phyloP scores from a whole-genome alignment of 1,284 basidiomycete genomes.

The Rhodotorula sp. region DNA sequence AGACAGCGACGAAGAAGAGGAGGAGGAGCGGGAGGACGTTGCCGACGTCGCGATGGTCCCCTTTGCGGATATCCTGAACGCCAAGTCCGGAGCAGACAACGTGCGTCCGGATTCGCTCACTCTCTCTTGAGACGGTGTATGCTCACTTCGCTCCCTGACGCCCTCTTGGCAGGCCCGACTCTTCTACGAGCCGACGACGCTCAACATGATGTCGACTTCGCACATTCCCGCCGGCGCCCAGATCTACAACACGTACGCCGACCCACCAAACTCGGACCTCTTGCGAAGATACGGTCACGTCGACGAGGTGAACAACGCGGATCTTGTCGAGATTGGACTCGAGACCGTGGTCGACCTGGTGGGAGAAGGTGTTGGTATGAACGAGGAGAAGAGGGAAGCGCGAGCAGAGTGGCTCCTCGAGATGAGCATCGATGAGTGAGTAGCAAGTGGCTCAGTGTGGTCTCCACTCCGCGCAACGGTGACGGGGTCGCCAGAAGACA shows the following conservation, averaged over 20 bases:
- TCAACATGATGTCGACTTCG: slow-evolving; percentile 80
- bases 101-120: slow-evolving; percentile 54
- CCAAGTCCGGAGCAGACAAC: slow-evolving; percentile 79
- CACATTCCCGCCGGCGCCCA: slow-evolving; percentile 76
- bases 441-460: slow-evolving; percentile 35
- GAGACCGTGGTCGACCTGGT: slow-evolving; percentile 66
- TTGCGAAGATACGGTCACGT: slow-evolving; percentile 91
- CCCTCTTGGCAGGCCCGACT: slow-evolving; percentile 64
- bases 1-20: slow-evolving; percentile 53
- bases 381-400: slow-evolving; percentile 52
- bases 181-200: slow-evolving; percentile 69
- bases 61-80: slow-evolving; percentile 81
- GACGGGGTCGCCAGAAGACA: too few relatives aligned
- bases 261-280: slow-evolving; percentile 91
- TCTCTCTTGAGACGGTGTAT: too few relatives aligned
- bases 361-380: slow-evolving; percentile 43
- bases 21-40: slow-evolving; percentile 58
- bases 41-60: slow-evolving; percentile 89
- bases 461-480: neutral
- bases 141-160: neutral
- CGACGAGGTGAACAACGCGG: slow-evolving; percentile 82
- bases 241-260: slow-evolving; percentile 91
- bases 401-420: slow-evolving; percentile 89
- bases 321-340: slow-evolving; percentile 80
- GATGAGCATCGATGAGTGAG: slow-evolving; percentile 84